These are phyloP conservation scores for Globisporangium yorkense DNA, from an alignment of 352 stramenopile genomes.

Conservation along the genomic window DNA sequence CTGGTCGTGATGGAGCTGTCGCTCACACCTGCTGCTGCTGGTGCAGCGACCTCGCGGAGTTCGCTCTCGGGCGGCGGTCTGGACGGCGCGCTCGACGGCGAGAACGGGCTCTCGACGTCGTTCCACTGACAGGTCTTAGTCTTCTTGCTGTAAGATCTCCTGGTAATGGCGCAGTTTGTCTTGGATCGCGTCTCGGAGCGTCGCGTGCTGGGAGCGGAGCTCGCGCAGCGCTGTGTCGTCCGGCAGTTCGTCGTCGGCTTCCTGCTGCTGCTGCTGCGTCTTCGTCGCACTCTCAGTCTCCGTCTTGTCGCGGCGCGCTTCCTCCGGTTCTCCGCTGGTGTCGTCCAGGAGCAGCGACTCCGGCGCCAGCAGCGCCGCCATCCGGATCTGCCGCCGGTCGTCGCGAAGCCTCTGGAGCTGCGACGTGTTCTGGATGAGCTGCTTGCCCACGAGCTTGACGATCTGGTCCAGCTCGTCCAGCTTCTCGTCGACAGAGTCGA, in stretches of 20 bases:
- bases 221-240: background rate
- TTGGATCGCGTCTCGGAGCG: conserved; percentile 27
- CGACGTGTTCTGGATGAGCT: conserved; percentile 62
- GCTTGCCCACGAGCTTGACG: conserved; percentile 52
- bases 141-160: conserved; percentile 15
- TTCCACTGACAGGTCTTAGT: conserved; percentile 8
- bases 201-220: conserved; percentile 27
- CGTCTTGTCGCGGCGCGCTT: background rate
- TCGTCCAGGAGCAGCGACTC: conserved; percentile 2
- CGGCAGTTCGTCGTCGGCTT: background rate
- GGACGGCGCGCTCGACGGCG: conserved; percentile 13
- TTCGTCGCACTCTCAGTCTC: background rate
- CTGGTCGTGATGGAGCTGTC: conserved; percentile 60
- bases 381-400: conserved; percentile 20
- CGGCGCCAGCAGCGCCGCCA: conserved; percentile 1
- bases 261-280: background rate
- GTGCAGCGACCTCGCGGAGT: conserved; percentile 20
- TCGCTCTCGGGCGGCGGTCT: conserved; percentile 27
- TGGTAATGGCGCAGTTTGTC: conserved; percentile 35
- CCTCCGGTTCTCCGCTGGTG: background rate
- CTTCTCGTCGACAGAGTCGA: conserved; percentile 27
- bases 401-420: conserved; percentile 49
- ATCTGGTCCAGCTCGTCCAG: conserved; percentile 55
- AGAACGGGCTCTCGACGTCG: conserved; percentile 11
- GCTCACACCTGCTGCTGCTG: conserved; percentile 10